These are phyloP conservation scores for Fusarium sp. DNA, from an alignment of 2,329 filamentous ascomycete species.

Conservation along the genomic window DNA sequence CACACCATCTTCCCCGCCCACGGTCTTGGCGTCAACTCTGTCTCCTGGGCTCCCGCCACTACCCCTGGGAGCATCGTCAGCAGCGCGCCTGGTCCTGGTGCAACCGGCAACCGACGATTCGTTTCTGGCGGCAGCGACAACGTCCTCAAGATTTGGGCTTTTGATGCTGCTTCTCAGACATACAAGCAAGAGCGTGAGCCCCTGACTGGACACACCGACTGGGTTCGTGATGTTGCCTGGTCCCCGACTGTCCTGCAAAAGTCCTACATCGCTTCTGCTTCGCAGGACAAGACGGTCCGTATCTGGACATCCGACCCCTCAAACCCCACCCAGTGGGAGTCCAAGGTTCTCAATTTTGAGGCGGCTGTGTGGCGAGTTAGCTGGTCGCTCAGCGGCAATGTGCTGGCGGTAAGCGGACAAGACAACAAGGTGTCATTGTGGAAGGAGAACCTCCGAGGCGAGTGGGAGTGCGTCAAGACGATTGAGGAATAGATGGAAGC, in stretches of 20 bases:
- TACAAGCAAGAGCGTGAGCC: constrained; percentile 70
- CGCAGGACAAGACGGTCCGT: constrained; percentile 94
- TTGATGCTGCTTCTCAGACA: constrained; percentile 66
- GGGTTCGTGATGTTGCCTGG: constrained; percentile 98
- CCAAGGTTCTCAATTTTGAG: constrained; percentile 87
- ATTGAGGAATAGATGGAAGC: constrained; percentile 85
- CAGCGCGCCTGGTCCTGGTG: constrained; percentile 67
- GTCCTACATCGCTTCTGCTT: constrained; percentile 94
- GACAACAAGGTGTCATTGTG: constrained; percentile 98
- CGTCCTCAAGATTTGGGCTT: constrained; percentile 91
- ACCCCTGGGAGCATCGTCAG: constrained; percentile 85
- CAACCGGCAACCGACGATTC: constrained; percentile 77
- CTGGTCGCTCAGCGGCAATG: constrained; percentile 97
- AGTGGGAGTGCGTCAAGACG: constrained; percentile 97
- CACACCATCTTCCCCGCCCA: constrained; percentile 91
- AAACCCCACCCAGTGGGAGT: constrained; percentile 78
- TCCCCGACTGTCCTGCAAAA: constrained; percentile 93
- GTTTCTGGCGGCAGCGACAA: constrained; percentile 97
- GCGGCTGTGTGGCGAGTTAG: constrained; percentile 93
- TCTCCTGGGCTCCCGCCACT: constrained; percentile 91
- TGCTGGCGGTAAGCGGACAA: constrained; percentile 88
- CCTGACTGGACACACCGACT: constrained; percentile 86
- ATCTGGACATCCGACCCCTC: constrained; percentile 85
- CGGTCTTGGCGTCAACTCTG: constrained; percentile 92
- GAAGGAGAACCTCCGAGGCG: constrained; percentile 97